Evolutionary conservation across 2,329 filamentous ascomycete genomes (phyloP), one percentile per base, ranked within the genome.

Genomic region (Trichophyton benhamiae): DNA sequence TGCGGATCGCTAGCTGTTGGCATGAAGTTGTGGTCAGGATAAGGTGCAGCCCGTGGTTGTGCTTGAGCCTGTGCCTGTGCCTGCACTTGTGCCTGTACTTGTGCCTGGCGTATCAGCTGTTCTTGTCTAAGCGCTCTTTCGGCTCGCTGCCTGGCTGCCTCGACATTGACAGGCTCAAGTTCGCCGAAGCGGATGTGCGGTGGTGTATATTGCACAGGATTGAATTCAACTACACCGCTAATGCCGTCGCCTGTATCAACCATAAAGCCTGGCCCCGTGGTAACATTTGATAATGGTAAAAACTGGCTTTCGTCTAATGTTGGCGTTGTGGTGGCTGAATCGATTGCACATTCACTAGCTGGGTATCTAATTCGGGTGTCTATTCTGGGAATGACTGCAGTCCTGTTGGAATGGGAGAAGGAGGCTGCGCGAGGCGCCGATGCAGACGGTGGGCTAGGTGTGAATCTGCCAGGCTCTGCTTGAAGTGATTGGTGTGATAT

Each of bases 231-330:
- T 5, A 66, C 38, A 38, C 64, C 33, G n/a, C 60, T 65, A 20
- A 61, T 60, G 1, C 61, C 61, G 38, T 64, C 61, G 2, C 64
- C 66, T 38, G 68, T 66, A 15, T 61, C 60, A 5, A 68, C 60
- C 61, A 70, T 67, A 11, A 69, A 61, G 22, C 68, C 68, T 9
- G 68, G 68, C 6, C 68, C 68, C 3, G 68, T 68, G 7, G 62
- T 61, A 20, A 62, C 65, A 20, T 66, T 66, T 1, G 67, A 66
- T 63, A 69, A 67, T 5, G 57, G 44, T 63, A 69, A 66, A 5
- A 52, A 38, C 5, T 58, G 49, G 17, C 60, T 52, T 17, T 65
- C 63, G 42, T 57, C 49, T 15, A 63, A 64, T 15, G 58, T 57
- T 33, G 65, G 63, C 5, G 63, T 63, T 25, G 33, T 61, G 33